phyloP scores from a whole-genome alignment of 1,139 yeast species.

The Geotrichum siamense region DNA sequence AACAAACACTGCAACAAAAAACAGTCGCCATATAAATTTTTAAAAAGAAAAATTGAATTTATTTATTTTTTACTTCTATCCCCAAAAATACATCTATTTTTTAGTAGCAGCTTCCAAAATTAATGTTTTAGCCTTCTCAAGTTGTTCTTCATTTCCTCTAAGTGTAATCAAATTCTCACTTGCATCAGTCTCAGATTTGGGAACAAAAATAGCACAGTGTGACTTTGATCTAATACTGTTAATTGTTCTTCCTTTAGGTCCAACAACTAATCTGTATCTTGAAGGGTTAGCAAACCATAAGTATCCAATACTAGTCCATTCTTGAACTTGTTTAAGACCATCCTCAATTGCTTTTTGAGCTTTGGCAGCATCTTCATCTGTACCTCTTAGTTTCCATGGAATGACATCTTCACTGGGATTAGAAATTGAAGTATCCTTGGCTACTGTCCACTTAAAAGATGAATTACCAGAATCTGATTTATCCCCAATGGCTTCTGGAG shows the following conservation, averaged over 20 bases:
- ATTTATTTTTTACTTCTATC: too few species aligned
- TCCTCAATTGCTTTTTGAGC: conserved; percentile 33
- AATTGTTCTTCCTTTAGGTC: conserved; percentile 68
- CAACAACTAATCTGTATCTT: conserved; percentile 55
- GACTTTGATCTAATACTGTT: conserved; percentile 54
- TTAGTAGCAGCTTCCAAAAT: conserved; percentile 26
- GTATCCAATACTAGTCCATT: conserved; percentile 42
- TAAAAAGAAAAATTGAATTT: too few species aligned
- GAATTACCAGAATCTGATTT: conserved; percentile 20
- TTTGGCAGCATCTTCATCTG: conserved; percentile 35
- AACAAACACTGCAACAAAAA: too few species aligned
- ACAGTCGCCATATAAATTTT: too few species aligned
- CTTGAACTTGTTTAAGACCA: conserved; percentile 32
- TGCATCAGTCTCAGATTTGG: conserved; percentile 49
- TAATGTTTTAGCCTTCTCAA: conserved; percentile 42
- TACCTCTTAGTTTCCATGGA: conserved; percentile 37
- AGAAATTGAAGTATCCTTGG: conserved; percentile 21
- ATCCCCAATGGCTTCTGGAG: conserved; percentile 45
- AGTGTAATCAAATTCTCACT: conserved; percentile 28
- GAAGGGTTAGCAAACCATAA: conserved; percentile 44
- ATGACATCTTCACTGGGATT: conserved; percentile 37
- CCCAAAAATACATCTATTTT: too few species aligned
- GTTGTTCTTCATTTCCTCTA: conserved; percentile 38
- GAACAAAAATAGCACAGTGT: conserved; percentile 56
- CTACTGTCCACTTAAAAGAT: conserved; percentile 29